Percentiles rank a stretch among this genome's conserved stretches.
These are phyloP conservation scores for Fonsecaea erecta DNA, from an alignment of 2,329 filamentous ascomycete genomes.

Conservation along the genomic window DNA sequence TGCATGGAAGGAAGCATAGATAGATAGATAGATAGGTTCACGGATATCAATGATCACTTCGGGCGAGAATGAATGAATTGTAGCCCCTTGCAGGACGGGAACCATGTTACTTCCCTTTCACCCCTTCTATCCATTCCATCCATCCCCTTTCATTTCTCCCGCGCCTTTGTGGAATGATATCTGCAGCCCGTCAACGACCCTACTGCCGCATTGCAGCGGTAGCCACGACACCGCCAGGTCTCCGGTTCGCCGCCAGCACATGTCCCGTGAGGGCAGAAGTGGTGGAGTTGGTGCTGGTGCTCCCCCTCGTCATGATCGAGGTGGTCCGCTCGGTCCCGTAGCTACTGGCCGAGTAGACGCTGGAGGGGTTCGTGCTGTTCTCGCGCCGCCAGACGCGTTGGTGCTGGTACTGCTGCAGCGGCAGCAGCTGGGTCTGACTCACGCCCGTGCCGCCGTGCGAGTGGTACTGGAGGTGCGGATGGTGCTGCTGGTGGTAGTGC, in stretches of 20 bases:
- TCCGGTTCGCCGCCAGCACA: not conserved
- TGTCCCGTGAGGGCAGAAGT: not conserved
- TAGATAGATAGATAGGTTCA: too few species aligned
- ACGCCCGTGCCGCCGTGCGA: not conserved
- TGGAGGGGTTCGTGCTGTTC: constrained; percentile 2
- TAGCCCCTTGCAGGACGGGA: too few species aligned
- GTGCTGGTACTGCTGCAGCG: constrained; percentile 10
- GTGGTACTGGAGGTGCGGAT: not conserved
- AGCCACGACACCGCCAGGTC: not conserved
- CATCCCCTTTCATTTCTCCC: too few species aligned
- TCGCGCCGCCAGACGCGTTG: constrained; percentile 9
- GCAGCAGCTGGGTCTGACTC: not conserved
- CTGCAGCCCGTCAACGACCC: not conserved
- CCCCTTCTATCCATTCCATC: too few species aligned
- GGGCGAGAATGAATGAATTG: too few species aligned
- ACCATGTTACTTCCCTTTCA: too few species aligned
- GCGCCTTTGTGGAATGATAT: too few species aligned
- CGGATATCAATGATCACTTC: too few species aligned
- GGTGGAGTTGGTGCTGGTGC: not conserved
- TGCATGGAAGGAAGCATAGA: too few species aligned
- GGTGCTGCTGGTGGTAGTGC: constrained; percentile 4
- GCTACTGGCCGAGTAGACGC: constrained; percentile 25
- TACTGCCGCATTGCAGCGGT: not conserved
- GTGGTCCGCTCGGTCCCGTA: constrained; percentile 15
- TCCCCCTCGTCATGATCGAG: constrained; percentile 6